These are phyloP conservation scores for Coleophoma eucalyptorum DNA, from an alignment of 2,329 filamentous ascomycete genomes.

Conservation along the genomic window DNA sequence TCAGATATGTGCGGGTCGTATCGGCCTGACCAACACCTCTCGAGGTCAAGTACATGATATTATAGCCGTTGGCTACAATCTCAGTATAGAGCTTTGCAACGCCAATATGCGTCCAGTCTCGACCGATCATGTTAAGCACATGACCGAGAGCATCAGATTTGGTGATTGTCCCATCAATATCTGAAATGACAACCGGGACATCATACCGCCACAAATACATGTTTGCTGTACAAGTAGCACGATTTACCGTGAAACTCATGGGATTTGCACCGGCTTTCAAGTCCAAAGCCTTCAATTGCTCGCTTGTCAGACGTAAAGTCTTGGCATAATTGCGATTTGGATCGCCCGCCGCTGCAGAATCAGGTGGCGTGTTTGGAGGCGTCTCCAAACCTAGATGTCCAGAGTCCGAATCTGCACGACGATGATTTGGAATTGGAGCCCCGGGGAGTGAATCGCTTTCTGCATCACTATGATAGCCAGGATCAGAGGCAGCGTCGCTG, in stretches of 20 bases:
- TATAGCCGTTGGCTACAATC: constrained; percentile 93
- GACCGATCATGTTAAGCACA: constrained; percentile 91
- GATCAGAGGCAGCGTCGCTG: constrained; percentile 78
- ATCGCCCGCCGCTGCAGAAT: constrained; percentile 59
- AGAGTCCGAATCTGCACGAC: constrained; percentile 61
- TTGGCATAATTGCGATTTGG: constrained; percentile 91
- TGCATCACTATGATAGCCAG: constrained; percentile 92
- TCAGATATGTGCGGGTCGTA: constrained; percentile 82
- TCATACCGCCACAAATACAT: constrained; percentile 95
- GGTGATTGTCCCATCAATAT: constrained; percentile 98
- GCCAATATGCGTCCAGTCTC: constrained; percentile 96
- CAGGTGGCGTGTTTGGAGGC: constrained; percentile 67
- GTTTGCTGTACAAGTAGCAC: constrained; percentile 83
- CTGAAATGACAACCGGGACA: constrained; percentile 92
- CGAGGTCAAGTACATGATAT: constrained; percentile 96
- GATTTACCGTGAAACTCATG: constrained; percentile 95
- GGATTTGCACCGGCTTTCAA: constrained; percentile 83
- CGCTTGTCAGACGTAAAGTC: constrained; percentile 89
- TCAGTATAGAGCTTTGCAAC: constrained; percentile 97
- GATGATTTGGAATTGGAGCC: constrained; percentile 45
- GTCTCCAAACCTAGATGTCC: constrained; percentile 52
- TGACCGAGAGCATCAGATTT: constrained; percentile 95
- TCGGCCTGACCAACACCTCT: constrained; percentile 92
- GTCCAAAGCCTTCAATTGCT: constrained; percentile 83
- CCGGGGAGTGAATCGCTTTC: constrained; percentile 51